These are phyloP conservation scores for Neofusicoccum parvum DNA, from an alignment of 2,329 filamentous ascomycete species.

Conservation along the genomic window DNA sequence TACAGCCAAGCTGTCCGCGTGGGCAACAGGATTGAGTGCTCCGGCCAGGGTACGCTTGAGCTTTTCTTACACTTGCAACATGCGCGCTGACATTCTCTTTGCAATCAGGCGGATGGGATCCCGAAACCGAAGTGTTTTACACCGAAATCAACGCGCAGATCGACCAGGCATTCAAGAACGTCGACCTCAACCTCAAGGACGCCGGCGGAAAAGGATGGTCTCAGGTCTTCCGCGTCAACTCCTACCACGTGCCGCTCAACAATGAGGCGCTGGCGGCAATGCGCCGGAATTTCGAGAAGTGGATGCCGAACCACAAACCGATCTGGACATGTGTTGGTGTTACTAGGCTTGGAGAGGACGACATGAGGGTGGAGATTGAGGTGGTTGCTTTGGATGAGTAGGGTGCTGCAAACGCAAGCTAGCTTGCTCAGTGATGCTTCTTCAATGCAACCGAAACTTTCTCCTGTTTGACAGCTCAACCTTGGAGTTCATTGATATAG, in stretches of 20 bases:
- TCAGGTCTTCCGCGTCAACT: constrained; percentile 50
- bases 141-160: constrained; percentile 34
- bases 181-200: constrained; percentile 53
- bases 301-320: constrained; percentile 30
- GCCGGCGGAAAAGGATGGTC: constrained; percentile 60
- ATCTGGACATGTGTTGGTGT: constrained; percentile 30
- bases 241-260: constrained; percentile 28
- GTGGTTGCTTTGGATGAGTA: constrained; percentile 26
- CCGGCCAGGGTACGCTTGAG: constrained; percentile 37
- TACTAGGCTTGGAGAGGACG: constrained; percentile 27
- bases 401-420: too few relatives aligned
- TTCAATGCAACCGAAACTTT: too few relatives aligned
- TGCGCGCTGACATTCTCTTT: neutral
- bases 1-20: constrained; percentile 42
- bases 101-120: constrained; percentile 39
- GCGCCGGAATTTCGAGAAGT: constrained; percentile 30
- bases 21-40: constrained; percentile 37
- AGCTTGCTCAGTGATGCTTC: too few relatives aligned
- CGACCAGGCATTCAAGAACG: constrained; percentile 57
- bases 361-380: constrained; percentile 46
- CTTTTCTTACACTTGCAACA: neutral
- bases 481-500: too few relatives aligned
- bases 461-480: too few relatives aligned
- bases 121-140: constrained; percentile 25
- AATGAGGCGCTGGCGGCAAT: constrained; percentile 27